Evolutionary conservation across 2,329 filamentous ascomycete genomes (phyloP), one percentile per base, ranked within the genome.

Genomic region (Fonsecaea erecta): DNA sequence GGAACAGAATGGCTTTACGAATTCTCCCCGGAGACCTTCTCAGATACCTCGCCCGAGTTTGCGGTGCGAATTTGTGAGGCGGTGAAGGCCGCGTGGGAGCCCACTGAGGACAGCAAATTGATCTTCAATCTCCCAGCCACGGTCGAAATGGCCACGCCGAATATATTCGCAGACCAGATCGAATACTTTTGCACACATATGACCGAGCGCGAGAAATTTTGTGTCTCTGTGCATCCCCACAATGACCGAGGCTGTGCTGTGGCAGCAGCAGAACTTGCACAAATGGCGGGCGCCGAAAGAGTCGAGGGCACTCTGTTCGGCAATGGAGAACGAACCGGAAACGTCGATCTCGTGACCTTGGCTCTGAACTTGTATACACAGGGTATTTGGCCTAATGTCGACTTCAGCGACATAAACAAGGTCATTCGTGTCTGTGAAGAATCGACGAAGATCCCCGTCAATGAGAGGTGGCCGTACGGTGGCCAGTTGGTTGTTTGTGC

Each of bases 111-210:
- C n/a, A 89, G 88, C 72, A 91, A 90, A 54, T 92, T 99, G 77
- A 96, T 99, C 76, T 95, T 99, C 84, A 98, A 98, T 81, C 84
- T 99, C 58, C 94, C 95, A 0, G 94, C 95, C 1, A 99, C 95
- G 0, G 94, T 98, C 37, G 95, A 99, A 80, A 89, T 97, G 88
- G 81, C 92, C 0, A 97, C 95, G 0, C 93, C 93, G 35, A 99
- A 99, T 76, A 86, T 97, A 54, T 99, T 95, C 76, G 95, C 95
- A 56, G 95, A 99, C 75, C 90, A 96, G 80, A 91, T 99, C 68
- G 95, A 99, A 77, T 96, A 92, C 80, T 99, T 99, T 79, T 96
- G 92, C 82, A 86, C 84, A 59, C 85, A 94, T 76, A 93, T 98
- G 75, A 85, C 85, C 0, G 90, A 97, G 77, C 85, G 93, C 59